These are phyloP conservation scores for Hansfordia pulvinata DNA, from an alignment of 2,329 filamentous ascomycete genomes.

Conservation along the genomic window DNA sequence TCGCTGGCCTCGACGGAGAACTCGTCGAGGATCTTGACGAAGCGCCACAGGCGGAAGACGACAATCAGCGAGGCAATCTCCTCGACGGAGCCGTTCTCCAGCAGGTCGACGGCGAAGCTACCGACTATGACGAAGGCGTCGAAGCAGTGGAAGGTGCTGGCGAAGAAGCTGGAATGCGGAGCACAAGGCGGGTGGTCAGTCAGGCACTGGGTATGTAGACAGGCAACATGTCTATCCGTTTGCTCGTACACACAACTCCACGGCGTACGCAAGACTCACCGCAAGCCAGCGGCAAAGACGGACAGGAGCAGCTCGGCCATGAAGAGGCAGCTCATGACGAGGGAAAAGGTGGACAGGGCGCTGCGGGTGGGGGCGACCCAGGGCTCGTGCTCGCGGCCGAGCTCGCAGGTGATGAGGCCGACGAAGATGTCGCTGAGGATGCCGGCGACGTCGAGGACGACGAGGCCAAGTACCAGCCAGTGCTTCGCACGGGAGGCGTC, in stretches of 20 bases:
- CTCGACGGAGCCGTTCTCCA: constrained; percentile 43
- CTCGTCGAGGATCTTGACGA: constrained; percentile 60
- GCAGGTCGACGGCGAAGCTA: constrained; percentile 48
- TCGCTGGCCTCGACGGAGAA: constrained; percentile 49
- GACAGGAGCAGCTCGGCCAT: constrained; percentile 45
- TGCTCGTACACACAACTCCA: no score
- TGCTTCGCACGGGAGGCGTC: constrained; percentile 27
- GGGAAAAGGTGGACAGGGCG: constrained; percentile 33
- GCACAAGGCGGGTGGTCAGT: constrained; percentile 1
- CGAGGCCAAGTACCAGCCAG: constrained; percentile 26
- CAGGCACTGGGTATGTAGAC: background rate
- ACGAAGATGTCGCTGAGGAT: constrained; percentile 33
- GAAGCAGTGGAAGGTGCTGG: constrained; percentile 46
- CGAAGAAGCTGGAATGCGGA: constrained; percentile 32
- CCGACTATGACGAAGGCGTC: constrained; percentile 49
- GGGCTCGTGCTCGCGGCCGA: constrained; percentile 20
- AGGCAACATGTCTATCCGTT: no score
- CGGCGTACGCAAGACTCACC: constrained; percentile 35
- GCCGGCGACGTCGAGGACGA: constrained; percentile 29
- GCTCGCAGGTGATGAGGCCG: constrained; percentile 32
- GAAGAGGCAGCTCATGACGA: constrained; percentile 51
- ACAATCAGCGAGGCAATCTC: constrained; percentile 55
- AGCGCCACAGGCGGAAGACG: constrained; percentile 51
- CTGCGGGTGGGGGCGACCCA: constrained; percentile 25
- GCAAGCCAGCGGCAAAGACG: constrained; percentile 46